phyloP scores from a whole-genome alignment of 192 early-diverging fungal genomes.

The Backusella macrospora region DNA sequence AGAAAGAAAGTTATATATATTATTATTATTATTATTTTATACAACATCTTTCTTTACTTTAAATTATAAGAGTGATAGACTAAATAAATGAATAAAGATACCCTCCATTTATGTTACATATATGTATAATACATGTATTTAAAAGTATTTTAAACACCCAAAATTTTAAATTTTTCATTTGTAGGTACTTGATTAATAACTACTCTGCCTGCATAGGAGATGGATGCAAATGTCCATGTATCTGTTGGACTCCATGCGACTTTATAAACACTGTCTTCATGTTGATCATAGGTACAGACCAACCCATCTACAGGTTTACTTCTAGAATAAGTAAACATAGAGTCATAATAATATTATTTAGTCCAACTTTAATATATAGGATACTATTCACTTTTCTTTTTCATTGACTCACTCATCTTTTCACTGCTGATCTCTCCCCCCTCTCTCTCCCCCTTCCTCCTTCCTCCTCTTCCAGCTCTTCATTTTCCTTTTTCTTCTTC shows the following conservation, averaged over 20 bases:
- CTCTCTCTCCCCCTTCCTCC: too few species aligned
- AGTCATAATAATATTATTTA: constrained; percentile 2
- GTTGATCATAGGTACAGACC: constrained; percentile 87
- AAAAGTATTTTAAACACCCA: constrained; percentile 29
- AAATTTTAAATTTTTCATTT: constrained; percentile 35
- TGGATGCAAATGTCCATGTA: constrained; percentile 93
- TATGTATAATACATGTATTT: constrained; percentile 1
- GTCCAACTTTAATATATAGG: background rate
- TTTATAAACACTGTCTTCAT: constrained; percentile 93
- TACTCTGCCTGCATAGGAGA: constrained; percentile 93
- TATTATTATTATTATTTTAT: background rate
- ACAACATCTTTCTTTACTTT: background rate
- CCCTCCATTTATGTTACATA: background rate
- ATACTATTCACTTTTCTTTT: too few species aligned
- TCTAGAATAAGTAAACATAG: constrained; percentile 19
- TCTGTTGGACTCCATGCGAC: constrained; percentile 89
- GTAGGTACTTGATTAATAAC: constrained; percentile 90
- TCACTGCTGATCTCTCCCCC: too few species aligned
- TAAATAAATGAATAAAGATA: constrained; percentile 10
- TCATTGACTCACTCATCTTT: too few species aligned
- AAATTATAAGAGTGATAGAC: background rate
- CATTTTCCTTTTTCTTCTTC: too few species aligned
- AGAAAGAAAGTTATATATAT: background rate
- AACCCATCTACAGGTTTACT: constrained; percentile 75
- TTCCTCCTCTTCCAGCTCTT: too few species aligned